Evolutionary conservation across 225 moss, liverwort and hornwort species (phyloP).

Genomic region (Straminergon stramineum): DNA sequence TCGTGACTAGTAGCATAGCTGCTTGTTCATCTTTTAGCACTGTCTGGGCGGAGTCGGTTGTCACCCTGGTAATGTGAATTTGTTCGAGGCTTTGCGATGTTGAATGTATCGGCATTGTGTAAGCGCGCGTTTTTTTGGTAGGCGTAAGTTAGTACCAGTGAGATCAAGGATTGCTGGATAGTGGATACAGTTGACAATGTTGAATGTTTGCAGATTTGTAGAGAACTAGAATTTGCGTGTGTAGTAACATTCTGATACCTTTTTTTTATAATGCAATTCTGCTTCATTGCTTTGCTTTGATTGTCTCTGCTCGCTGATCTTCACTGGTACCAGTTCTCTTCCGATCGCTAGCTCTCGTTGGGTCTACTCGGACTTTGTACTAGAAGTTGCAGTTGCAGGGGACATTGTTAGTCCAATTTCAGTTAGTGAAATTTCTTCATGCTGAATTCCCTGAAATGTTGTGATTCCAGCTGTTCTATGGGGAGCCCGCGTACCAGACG

Average conservation of each 20-base stretch:
- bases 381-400: not conserved
- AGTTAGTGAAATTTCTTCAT: not conserved
- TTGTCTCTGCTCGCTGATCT: not conserved
- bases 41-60: not conserved
- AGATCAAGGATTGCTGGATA: not conserved
- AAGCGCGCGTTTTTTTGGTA: not conserved
- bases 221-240: not conserved
- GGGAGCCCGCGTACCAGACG: not conserved
- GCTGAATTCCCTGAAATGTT: not conserved
- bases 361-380: not conserved
- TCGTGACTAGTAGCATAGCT: not conserved
- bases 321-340: not conserved
- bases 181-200: not conserved
- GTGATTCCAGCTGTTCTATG: not conserved
- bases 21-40: not conserved
- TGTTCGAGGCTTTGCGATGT: not conserved
- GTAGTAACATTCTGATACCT: not conserved
- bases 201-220: not conserved
- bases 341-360: not conserved
- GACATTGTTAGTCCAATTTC: not conserved
- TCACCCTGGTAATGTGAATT: not conserved
- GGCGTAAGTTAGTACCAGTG: not conserved
- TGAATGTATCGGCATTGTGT: not conserved
- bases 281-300: not conserved
- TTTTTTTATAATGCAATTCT: not conserved